Percentiles rank a stretch among this genome's conserved stretches.
Evolutionary conservation across 768 basidiomycete genomes (phyloP).

Genomic region (Mycena albidolilacea): DNA sequence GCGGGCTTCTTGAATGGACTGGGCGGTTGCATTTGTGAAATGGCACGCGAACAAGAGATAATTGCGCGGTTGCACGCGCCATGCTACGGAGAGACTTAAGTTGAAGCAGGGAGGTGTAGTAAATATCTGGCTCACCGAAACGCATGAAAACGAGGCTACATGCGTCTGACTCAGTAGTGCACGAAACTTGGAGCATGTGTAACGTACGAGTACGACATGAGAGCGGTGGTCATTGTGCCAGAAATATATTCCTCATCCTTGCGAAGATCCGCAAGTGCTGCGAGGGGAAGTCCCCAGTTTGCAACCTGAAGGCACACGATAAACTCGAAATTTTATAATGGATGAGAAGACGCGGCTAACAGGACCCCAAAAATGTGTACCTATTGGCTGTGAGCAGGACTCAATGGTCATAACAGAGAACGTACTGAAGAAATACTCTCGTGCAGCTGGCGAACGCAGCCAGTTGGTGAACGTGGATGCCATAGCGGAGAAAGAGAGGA

Average conservation of each 20-base stretch:
- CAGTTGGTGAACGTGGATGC: slow-evolving; percentile 90
- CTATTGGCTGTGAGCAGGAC: slow-evolving; percentile 55
- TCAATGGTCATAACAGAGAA: slow-evolving; percentile 38
- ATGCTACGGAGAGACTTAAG: slow-evolving; percentile 66
- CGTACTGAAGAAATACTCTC: slow-evolving; percentile 97
- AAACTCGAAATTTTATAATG: slow-evolving; percentile 33
- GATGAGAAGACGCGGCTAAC: slow-evolving; percentile 64
- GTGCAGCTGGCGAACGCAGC: slow-evolving; percentile 91
- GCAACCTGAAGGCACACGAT: slow-evolving; percentile 75
- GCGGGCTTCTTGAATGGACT: slow-evolving; percentile 85
- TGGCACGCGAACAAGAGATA: slow-evolving; percentile 97
- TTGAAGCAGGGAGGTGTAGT: slow-evolving; percentile 26
- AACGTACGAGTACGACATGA: slow-evolving; percentile 93
- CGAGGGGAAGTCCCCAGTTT: slow-evolving; percentile 98
- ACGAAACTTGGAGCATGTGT: slow-evolving; percentile 19
- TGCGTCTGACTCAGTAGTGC: slow-evolving; percentile 16
- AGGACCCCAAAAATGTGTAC: slow-evolving; percentile 98
- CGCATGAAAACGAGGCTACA: slow-evolving; percentile 91
- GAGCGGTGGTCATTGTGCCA: slow-evolving; percentile 95
- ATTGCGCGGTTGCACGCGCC: slow-evolving; percentile 96
- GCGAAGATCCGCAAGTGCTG: slow-evolving; percentile 89
- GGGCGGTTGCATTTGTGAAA: slow-evolving; percentile 90
- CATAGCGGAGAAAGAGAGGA: slow-evolving; percentile 61
- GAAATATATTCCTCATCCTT: slow-evolving; percentile 99
- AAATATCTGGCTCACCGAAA: slow-evolving; percentile 72